These are phyloP conservation scores for Adenanthera pavonina DNA, from an alignment of 306 rosid species.

Conservation along the genomic window DNA sequence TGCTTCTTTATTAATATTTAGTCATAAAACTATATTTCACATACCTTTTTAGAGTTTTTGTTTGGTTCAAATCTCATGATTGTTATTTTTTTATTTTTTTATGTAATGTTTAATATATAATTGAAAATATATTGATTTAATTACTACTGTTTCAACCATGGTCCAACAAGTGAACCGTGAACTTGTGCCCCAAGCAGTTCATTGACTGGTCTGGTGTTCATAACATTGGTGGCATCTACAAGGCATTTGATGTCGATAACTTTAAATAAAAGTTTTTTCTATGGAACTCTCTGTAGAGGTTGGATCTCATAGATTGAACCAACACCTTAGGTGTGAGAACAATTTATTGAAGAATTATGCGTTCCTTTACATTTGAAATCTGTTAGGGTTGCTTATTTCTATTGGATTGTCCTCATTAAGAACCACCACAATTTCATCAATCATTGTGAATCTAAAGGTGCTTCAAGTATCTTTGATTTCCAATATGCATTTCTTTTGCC, in stretches of 20 bases:
- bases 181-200: too few species aligned
- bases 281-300: not conserved
- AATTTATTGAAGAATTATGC: slow-evolving; percentile 8
- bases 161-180: too few species aligned
- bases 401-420: not conserved
- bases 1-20: too few species aligned
- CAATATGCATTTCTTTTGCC: not conserved
- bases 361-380: not conserved
- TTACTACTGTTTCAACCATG: too few species aligned
- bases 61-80: too few species aligned
- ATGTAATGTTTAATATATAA: too few species aligned
- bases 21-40: too few species aligned
- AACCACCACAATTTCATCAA: slow-evolving; percentile 10
- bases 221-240: not conserved
- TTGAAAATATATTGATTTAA: too few species aligned
- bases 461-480: slow-evolving; percentile 14
- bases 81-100: too few species aligned
- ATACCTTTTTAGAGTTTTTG: too few species aligned
- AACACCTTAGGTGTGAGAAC: slow-evolving; percentile 9
- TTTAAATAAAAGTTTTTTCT: not conserved
- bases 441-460: slow-evolving; percentile 12
- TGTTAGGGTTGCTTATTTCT: not conserved
- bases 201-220: too few species aligned
- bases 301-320: slow-evolving; percentile 5
- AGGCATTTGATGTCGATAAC: not conserved